A percentile compares a stretch with the other conserved stretches of the same genome.
These are phyloP conservation scores for Peniophora sp. DNA, from an alignment of 1,284 basidiomycete species.

Conservation along the genomic window DNA sequence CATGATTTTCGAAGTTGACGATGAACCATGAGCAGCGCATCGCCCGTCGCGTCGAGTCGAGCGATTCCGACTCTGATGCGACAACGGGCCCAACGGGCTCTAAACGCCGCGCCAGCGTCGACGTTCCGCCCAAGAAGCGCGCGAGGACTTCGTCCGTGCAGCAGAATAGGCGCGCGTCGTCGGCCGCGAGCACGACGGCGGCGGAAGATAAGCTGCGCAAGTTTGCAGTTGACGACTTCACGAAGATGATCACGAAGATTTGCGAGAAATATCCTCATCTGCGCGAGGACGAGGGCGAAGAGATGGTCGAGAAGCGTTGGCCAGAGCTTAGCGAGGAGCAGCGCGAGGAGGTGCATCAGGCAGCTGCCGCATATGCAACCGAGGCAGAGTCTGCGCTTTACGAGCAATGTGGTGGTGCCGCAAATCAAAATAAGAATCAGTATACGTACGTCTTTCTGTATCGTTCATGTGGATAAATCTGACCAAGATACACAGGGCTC, in stretches of 20 bases:
- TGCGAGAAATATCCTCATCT: constrained; percentile 58
- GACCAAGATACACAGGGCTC: constrained; percentile 40
- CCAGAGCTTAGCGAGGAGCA: constrained; percentile 49
- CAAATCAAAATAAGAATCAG: constrained; percentile 48
- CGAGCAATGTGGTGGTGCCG: constrained; percentile 39
- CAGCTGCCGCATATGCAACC: constrained; percentile 51
- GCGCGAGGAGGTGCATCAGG: constrained; percentile 40
- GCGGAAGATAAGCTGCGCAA: constrained; percentile 66
- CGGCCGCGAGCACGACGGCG: constrained; percentile 16
- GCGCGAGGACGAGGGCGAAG: constrained; percentile 17
- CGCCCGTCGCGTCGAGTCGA: constrained; percentile 10
- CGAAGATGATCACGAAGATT: constrained; percentile 59
- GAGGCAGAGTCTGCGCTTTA: constrained; percentile 67
- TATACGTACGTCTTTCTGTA: constrained; percentile 62
- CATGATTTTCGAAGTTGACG: background rate
- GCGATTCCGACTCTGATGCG: background rate
- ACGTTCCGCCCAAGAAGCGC: background rate
- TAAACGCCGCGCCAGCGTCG: constrained; percentile 9
- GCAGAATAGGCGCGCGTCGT: constrained; percentile 28
- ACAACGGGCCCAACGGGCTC: constrained; percentile 12
- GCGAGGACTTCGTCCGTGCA: constrained; percentile 20
- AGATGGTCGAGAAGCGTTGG: constrained; percentile 15
- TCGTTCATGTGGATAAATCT: background rate
- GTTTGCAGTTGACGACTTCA: constrained; percentile 67
- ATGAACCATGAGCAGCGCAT: constrained; percentile 10